Percentiles rank a stretch among this genome's conserved stretches.
These are phyloP conservation scores for Acaromyces ingoldii DNA, from an alignment of 1,284 basidiomycete species.

Conservation along the genomic window DNA sequence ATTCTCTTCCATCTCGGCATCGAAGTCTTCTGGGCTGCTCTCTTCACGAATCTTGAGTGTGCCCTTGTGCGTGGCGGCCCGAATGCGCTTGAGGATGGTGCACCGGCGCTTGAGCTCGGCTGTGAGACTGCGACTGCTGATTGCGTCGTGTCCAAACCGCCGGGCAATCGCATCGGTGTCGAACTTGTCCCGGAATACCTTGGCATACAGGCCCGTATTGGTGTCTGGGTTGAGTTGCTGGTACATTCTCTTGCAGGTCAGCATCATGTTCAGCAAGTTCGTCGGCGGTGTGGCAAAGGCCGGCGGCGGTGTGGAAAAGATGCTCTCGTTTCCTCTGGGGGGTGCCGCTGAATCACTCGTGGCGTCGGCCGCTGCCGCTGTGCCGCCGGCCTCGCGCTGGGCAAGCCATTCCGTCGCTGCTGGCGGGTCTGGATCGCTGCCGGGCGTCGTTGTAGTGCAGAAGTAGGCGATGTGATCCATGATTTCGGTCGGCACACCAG, in stretches of 20 bases:
- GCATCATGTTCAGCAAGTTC: constrained; percentile 26
- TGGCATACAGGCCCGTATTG: constrained; percentile 40
- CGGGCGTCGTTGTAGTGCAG: constrained; percentile 14
- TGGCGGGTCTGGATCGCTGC: not conserved
- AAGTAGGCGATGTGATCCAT: constrained; percentile 33
- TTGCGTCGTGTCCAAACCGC: constrained; percentile 25
- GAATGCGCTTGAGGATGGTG: constrained; percentile 32
- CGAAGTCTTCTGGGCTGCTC: not conserved
- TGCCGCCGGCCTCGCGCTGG: not conserved
- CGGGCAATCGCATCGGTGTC: constrained; percentile 36
- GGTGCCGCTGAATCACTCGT: not conserved
- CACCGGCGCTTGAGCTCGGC: constrained; percentile 33
- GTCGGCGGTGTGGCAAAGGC: constrained; percentile 21
- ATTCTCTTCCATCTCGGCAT: constrained; percentile 27
- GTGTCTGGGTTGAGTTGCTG: constrained; percentile 21
- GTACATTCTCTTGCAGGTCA: constrained; percentile 28
- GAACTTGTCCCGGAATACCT: constrained; percentile 40
- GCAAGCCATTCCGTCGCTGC: not conserved
- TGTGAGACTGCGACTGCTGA: constrained; percentile 22
- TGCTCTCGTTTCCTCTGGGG: not conserved
- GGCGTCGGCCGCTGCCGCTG: not conserved
- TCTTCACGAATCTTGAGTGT: not conserved
- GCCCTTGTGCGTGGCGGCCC: constrained; percentile 10
- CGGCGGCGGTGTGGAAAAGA: not conserved
- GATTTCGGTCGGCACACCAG: constrained; percentile 39